Percentiles rank a stretch among this genome's conserved stretches.
These are phyloP conservation scores for Aegilops speltoides DNA, from an alignment of 176 grass and related monocot genomes.

Conservation along the genomic window DNA sequence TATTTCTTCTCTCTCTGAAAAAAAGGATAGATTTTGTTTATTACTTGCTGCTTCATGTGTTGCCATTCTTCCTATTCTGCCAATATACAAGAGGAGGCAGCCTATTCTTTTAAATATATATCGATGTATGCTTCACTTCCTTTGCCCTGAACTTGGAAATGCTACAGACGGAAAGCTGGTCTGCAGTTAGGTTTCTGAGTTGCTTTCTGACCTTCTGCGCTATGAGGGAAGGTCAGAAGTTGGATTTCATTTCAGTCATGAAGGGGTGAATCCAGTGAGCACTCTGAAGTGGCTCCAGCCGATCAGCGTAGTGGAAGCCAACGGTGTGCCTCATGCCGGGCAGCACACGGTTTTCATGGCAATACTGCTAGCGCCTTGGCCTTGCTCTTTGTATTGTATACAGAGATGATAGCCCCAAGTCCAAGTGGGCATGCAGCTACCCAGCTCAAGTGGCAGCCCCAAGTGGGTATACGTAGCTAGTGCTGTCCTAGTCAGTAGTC, in stretches of 20 bases:
- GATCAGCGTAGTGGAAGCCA: background rate
- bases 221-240: background rate
- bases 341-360: background rate
- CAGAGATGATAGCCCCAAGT: background rate
- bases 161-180: background rate
- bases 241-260: background rate
- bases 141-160: background rate
- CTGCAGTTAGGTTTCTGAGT: background rate
- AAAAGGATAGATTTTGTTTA: background rate
- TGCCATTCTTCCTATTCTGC: background rate
- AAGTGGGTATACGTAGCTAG: background rate
- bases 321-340: too few relatives aligned
- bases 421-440: background rate
- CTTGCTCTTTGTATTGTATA: background rate
- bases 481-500: background rate
- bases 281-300: too few relatives aligned
- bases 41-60: background rate
- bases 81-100: background rate
- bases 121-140: background rate
- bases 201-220: background rate
- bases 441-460: background rate
- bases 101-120: background rate
- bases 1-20: background rate
- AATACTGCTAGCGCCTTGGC: background rate
- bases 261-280: background rate